These are phyloP conservation scores for Talaromyces wortmannii DNA, from an alignment of 495 filamentous ascomycete species.

Conservation along the genomic window DNA sequence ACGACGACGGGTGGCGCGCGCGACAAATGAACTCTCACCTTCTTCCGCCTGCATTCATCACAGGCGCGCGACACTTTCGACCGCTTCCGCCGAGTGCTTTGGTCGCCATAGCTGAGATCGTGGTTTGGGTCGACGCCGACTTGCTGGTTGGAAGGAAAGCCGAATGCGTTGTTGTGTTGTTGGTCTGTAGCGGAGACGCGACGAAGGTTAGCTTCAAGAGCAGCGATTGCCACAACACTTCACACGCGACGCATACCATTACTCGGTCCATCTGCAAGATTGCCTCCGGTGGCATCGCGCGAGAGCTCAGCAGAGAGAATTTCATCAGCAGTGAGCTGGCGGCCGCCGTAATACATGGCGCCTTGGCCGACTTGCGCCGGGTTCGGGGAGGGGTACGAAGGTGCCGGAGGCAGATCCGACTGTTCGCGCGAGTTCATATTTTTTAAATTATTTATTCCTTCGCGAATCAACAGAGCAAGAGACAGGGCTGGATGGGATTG, in stretches of 20 bases:
- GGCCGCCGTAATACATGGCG: conserved; percentile 39
- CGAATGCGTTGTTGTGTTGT: conserved; percentile 40
- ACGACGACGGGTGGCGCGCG: too few species aligned
- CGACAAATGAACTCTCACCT: conserved; percentile 41
- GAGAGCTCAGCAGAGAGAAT: conserved; percentile 39
- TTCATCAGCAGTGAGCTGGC: conserved; percentile 41
- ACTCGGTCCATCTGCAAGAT: conserved; percentile 32
- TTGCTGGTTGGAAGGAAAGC: conserved; percentile 41
- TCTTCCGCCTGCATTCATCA: conserved; percentile 92
- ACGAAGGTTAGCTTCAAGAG: conserved; percentile 23
- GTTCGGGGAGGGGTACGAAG: conserved; percentile 43
- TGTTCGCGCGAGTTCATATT: conserved; percentile 41
- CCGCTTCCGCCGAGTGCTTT: conserved; percentile 68
- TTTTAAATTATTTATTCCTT: background rate
- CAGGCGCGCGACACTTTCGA: conserved; percentile 92
- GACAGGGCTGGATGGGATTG: conserved; percentile 7
- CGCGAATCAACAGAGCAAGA: conserved; percentile 1
- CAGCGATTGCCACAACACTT: conserved; percentile 19
- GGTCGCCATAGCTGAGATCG: conserved; percentile 47
- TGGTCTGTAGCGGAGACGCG: conserved; percentile 32
- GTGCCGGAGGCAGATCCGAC: conserved; percentile 39
- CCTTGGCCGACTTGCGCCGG: conserved; percentile 41
- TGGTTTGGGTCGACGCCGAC: conserved; percentile 46
- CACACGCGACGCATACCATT: conserved; percentile 36
- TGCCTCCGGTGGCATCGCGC: conserved; percentile 34